Evolutionary conservation across 2,329 filamentous ascomycete genomes (phyloP), one percentile per base, ranked within the genome.

Genomic region (Purpureocillium takamizusanense): DNA sequence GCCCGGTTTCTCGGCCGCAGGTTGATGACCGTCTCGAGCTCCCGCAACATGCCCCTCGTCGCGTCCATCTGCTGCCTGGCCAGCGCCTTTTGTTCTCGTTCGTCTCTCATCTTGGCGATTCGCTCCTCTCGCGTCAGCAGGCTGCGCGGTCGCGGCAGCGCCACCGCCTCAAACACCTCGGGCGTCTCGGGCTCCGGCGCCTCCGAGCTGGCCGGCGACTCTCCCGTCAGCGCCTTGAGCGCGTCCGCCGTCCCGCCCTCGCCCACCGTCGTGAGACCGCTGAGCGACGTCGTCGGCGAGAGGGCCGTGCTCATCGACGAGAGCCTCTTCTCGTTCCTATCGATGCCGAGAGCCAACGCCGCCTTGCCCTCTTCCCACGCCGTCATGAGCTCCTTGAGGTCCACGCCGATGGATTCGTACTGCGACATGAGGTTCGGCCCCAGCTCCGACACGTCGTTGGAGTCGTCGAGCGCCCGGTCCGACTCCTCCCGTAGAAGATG

Each of bases 391-490:
- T 81, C 76, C 56, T 83, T 83, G 33, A 98, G 71, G 53, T 98
- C 92, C 18, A 81, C 72, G 3, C 92, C 92, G 46, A 98, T 94
- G 4, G 88, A 90, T 40, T 98, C 92, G 59, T 97, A 98, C 53
- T 97, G 92, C 16, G 80, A 66, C 72, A 95, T 81, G 30, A 97
- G 71, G 45, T 79, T 81, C 1, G 81, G 75, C 1, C 85, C 86
- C 13, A 95, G 73, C 47, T 94, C 85, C 4, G 78, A 77, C 14
- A 86, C 77, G 49, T 82, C 78, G 42, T 72, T 70, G 29, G 84
- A 79, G 49, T 83, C 79, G 51, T 94, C 85, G 21, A 95, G 63
- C 32, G 79, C 79, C 43, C 77, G 77, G 53, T 86, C 86, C 0
- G 88, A 94, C 59, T 95, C 88, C 58, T 98, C 92, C 36, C 87